Percentiles rank a stretch among this genome's conserved stretches.
Conservation (phyloP, 1,139 yeast species). For the Pichia sp. region DNA sequence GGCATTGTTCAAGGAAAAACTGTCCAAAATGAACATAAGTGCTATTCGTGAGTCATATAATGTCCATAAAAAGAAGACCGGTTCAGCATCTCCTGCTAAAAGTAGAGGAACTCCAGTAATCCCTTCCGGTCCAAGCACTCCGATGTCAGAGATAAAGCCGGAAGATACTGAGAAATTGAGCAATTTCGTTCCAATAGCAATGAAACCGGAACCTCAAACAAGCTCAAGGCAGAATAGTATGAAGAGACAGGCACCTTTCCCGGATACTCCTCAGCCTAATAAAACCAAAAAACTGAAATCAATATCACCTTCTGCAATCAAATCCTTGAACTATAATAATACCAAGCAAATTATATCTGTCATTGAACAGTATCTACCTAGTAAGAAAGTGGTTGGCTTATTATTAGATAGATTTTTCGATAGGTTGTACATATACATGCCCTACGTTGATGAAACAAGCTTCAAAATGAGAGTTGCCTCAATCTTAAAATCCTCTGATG, state of each 20-base stretch:
- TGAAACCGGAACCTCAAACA: constrained; percentile 16
- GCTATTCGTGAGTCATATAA: constrained; percentile 25
- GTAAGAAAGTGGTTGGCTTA: constrained; percentile 34
- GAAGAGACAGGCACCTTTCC: constrained; percentile 5
- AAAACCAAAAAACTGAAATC: constrained; percentile 25
- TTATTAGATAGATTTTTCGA: constrained; percentile 38
- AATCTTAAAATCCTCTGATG: constrained; percentile 33
- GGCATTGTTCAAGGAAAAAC: constrained; percentile 31
- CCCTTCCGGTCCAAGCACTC: constrained; percentile 19
- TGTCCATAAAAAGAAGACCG: not conserved
- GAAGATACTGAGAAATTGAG: constrained; percentile 19
- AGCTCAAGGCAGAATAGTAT: constrained; percentile 16
- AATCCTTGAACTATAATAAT: constrained; percentile 31
- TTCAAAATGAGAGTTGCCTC: constrained; percentile 32
- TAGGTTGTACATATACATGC: constrained; percentile 37
- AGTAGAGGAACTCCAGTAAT: constrained; percentile 9
- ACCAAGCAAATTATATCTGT: constrained; percentile 34
- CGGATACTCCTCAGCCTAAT: not conserved
- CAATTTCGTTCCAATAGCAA: constrained; percentile 21
- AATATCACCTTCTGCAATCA: constrained; percentile 30
- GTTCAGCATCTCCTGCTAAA: constrained; percentile 10
- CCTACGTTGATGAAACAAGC: constrained; percentile 37
- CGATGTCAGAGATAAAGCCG: constrained; percentile 18
- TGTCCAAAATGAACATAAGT: constrained; percentile 29
- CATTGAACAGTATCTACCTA: constrained; percentile 39